These are phyloP conservation scores for Aspergillus oerlinghausenensis DNA, from an alignment of 2,329 filamentous ascomycete species.

Conservation along the genomic window DNA sequence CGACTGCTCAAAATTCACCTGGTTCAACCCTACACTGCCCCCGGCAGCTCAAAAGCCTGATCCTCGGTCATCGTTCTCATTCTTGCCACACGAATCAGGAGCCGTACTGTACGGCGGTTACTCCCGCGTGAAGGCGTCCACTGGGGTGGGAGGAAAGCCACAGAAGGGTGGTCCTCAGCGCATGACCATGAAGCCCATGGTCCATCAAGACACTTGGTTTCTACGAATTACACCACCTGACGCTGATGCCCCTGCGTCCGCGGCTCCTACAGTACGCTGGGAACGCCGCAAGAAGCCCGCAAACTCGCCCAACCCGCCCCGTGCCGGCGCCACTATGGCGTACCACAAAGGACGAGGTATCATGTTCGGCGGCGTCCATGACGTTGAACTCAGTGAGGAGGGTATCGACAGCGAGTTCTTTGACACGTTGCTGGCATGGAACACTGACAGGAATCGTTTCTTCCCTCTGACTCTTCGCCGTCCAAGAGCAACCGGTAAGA, in stretches of 20 bases:
- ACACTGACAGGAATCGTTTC: conserved; percentile 90
- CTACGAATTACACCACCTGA: conserved; percentile 72
- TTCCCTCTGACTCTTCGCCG: conserved; percentile 78
- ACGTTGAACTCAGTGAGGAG: conserved; percentile 86
- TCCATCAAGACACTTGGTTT: conserved; percentile 95
- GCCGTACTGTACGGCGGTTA: conserved; percentile 92
- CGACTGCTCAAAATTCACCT: conserved; percentile 80
- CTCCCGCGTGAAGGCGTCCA: conserved; percentile 75
- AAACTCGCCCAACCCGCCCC: conserved; percentile 76
- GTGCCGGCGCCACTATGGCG: conserved; percentile 89
- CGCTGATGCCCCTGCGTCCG: conserved; percentile 60
- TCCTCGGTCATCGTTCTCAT: conserved; percentile 82
- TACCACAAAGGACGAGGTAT: conserved; percentile 92
- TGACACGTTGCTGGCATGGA: conserved; percentile 87
- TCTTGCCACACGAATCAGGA: conserved; percentile 84
- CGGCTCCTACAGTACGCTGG: conserved; percentile 75
- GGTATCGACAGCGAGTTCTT: conserved; percentile 98
- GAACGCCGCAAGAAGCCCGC: conserved; percentile 88
- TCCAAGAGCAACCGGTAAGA: conserved; percentile 63
- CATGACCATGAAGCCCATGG: conserved; percentile 75
- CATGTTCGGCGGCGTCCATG: conserved; percentile 89
- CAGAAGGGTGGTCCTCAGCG: conserved; percentile 58
- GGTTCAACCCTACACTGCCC: conserved; percentile 72
- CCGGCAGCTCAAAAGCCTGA: conserved; percentile 83
- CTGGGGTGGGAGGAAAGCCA: conserved; percentile 51